Percentiles rank a stretch among this genome's conserved stretches.
Evolutionary conservation across 1,284 basidiomycete species (phyloP).

Genomic region (Meripilus lineatus): DNA sequence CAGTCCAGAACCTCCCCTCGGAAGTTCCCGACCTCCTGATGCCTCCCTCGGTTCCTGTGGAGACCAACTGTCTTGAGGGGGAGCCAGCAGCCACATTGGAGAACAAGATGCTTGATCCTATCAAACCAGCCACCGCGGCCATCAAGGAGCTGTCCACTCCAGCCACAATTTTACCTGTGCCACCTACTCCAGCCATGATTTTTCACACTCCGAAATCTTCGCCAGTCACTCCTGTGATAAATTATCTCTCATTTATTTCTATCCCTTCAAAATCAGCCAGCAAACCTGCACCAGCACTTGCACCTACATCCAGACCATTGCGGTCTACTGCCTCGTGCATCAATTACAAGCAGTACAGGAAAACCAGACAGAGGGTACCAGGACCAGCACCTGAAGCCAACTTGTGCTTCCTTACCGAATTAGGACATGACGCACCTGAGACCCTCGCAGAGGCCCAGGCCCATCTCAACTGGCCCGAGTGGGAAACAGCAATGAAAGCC

Average conservation of each 20-base stretch:
- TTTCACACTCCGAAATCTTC: background rate
- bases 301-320: too few species aligned
- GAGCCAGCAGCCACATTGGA: too few species aligned
- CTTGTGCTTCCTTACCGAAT: too few species aligned
- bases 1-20: background rate
- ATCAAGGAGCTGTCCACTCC: background rate
- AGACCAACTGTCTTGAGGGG: slow-evolving; percentile 3
- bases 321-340: too few species aligned
- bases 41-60: background rate
- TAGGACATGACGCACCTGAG: background rate
- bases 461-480: background rate
- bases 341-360: too few species aligned
- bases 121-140: background rate
- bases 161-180: background rate
- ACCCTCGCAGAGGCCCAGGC: slow-evolving; percentile 1
- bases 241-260: too few species aligned
- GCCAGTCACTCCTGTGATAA: background rate
- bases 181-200: background rate
- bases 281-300: too few species aligned
- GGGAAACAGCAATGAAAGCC: background rate
- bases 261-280: too few species aligned
- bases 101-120: background rate
- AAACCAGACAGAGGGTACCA: too few species aligned
- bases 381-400: too few species aligned
- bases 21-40: background rate